Evolutionary conservation across 140 eudicot genomes (phyloP).

Genomic region (Stevia rebaudiana): DNA sequence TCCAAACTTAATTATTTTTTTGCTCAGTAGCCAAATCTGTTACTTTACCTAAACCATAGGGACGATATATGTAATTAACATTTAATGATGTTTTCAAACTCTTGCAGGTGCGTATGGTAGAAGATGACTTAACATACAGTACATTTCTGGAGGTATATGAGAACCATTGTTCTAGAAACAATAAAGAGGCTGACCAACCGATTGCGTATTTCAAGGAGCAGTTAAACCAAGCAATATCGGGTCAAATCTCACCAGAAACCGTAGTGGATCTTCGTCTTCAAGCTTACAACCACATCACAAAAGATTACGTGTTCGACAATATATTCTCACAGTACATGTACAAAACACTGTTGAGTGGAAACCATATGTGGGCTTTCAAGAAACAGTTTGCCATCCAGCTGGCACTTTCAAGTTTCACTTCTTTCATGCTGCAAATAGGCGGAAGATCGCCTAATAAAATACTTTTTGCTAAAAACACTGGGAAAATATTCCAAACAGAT

Average conservation of each 20-base stretch:
- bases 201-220: constrained; percentile 91
- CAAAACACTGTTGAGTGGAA: constrained; percentile 74
- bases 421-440: constrained; percentile 91
- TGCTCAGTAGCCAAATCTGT: too few species aligned
- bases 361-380: constrained; percentile 96
- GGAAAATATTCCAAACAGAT: constrained; percentile 93
- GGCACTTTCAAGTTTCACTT: constrained; percentile 91
- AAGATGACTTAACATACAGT: constrained; percentile 94
- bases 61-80: too few species aligned
- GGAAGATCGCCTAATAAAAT: constrained; percentile 98
- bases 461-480: constrained; percentile 86
- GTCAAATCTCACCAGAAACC: constrained; percentile 89
- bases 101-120: constrained; percentile 93
- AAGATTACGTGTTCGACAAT: constrained; percentile 62
- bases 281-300: constrained; percentile 84
- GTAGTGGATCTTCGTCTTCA: constrained; percentile 94
- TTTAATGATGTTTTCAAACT: not conserved
- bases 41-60: too few species aligned
- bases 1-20: too few species aligned
- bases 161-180: constrained; percentile 94
- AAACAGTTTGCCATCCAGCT: constrained; percentile 95
- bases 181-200: constrained; percentile 88
- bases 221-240: constrained; percentile 90
- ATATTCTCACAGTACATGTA: constrained; percentile 97
- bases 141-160: constrained; percentile 99